These are phyloP conservation scores for Phlebopus sp. DNA, from an alignment of 1,284 basidiomycete genomes.

Conservation along the genomic window DNA sequence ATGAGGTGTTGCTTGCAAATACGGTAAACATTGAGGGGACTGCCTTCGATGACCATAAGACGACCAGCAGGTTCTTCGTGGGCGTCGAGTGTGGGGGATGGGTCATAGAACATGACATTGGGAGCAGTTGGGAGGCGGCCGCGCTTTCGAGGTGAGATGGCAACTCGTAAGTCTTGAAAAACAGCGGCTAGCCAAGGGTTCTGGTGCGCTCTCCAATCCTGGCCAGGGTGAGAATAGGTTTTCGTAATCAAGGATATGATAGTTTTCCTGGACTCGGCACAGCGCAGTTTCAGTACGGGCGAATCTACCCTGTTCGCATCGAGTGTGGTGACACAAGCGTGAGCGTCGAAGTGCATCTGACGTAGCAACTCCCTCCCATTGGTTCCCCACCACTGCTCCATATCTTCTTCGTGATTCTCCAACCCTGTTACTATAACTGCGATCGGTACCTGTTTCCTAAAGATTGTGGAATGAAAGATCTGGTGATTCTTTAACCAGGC, in stretches of 20 bases:
- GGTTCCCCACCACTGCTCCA: slow-evolving; percentile 16
- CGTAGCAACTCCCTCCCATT: slow-evolving; percentile 6
- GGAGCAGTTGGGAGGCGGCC: too few relatives aligned
- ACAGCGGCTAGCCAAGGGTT: too few relatives aligned
- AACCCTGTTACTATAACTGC: slow-evolving; percentile 15
- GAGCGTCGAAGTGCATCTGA: slow-evolving; percentile 7
- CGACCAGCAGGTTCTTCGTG: too few relatives aligned
- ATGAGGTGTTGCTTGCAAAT: too few relatives aligned
- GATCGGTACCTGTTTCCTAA: slow-evolving; percentile 7
- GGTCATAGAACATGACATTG: too few relatives aligned
- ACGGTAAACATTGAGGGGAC: too few relatives aligned
- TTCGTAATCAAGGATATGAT: not conserved
- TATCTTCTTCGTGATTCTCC: slow-evolving; percentile 10
- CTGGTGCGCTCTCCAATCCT: too few relatives aligned
- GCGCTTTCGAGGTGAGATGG: too few relatives aligned
- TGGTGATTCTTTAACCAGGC: slow-evolving; percentile 11
- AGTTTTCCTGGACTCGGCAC: not conserved
- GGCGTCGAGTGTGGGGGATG: too few relatives aligned
- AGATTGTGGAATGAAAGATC: slow-evolving; percentile 7
- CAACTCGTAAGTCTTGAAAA: too few relatives aligned
- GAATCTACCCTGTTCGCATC: not conserved
- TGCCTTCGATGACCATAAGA: too few relatives aligned
- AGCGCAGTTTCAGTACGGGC: not conserved
- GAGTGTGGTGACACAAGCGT: slow-evolving; percentile 9
- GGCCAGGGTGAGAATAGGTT: too few relatives aligned